phyloP scores from a whole-genome alignment of 495 filamentous ascomycete species.

The Podospora pseudopauciseta region DNA sequence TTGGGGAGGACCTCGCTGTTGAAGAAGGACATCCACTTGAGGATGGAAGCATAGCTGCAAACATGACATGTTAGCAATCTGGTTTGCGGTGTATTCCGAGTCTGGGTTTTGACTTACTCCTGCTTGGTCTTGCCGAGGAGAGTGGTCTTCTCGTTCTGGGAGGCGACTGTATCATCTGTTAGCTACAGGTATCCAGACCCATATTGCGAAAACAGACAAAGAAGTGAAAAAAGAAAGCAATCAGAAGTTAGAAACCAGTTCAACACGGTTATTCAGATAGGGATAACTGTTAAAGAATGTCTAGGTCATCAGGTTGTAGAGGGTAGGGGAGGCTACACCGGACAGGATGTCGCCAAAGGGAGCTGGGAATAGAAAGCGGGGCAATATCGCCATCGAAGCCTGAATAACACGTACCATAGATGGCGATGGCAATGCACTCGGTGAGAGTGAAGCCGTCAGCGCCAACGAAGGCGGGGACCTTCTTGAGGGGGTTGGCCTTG shows the following conservation, averaged over 20 bases:
- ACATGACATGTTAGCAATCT: constrained; percentile 21
- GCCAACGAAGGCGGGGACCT: constrained; percentile 88
- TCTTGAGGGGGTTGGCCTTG: constrained; percentile 81
- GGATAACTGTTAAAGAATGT: constrained; percentile 88
- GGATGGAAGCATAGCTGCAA: constrained; percentile 79
- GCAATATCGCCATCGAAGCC: constrained; percentile 14
- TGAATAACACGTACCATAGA: constrained; percentile 76
- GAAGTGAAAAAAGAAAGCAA: constrained; percentile 23
- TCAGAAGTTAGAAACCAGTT: constrained; percentile 58
- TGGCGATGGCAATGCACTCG: constrained; percentile 90
- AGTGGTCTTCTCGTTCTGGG: constrained; percentile 99
- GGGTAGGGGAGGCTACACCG: constrained; percentile 7
- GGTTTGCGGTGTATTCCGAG: neutral
- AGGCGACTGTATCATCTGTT: constrained; percentile 66
- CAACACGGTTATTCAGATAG: constrained; percentile 92
- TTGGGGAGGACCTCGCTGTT: constrained; percentile 76
- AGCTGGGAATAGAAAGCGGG: constrained; percentile 21
- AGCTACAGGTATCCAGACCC: constrained; percentile 33
- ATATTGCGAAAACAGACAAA: constrained; percentile 17
- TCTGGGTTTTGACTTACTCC: constrained; percentile 55
- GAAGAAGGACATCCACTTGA: constrained; percentile 93
- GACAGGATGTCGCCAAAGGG: constrained; percentile 13
- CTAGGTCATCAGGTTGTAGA: constrained; percentile 66
- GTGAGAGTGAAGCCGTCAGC: constrained; percentile 84
- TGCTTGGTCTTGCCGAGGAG: constrained; percentile 99